Percentiles rank a stretch among this genome's conserved stretches.
phyloP scores from a whole-genome alignment of 1,139 yeast species.

The Protomyces pachydermus region DNA sequence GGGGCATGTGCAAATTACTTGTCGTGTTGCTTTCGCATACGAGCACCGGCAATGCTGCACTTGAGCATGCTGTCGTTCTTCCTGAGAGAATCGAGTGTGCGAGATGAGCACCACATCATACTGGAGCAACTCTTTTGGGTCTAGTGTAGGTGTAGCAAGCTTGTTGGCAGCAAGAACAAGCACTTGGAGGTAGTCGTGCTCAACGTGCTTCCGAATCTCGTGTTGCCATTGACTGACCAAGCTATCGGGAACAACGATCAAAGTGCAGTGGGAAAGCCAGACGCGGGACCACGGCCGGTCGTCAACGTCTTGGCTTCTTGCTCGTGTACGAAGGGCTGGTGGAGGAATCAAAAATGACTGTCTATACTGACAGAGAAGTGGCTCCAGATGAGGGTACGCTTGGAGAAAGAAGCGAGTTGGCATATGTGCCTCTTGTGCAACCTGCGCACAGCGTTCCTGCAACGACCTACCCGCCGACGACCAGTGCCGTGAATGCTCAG shows the following conservation, averaged over 20 bases:
- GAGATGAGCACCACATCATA: slow-evolving; percentile 56
- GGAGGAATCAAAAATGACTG: not conserved
- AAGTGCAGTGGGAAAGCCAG: slow-evolving; percentile 45
- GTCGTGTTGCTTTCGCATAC: slow-evolving; percentile 12
- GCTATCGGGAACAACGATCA: slow-evolving; percentile 63
- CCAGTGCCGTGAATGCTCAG: too few relatives aligned
- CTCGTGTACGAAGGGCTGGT: not conserved
- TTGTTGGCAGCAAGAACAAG: slow-evolving; percentile 35
- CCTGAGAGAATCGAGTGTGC: slow-evolving; percentile 45
- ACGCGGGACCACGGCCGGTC: slow-evolving; percentile 24
- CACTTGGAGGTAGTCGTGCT: slow-evolving; percentile 42
- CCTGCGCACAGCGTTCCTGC: not conserved
- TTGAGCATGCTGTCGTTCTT: slow-evolving; percentile 32
- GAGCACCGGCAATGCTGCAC: slow-evolving; percentile 12
- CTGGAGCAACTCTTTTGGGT: slow-evolving; percentile 21
- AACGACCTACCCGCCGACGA: not conserved
- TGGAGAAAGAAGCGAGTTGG: not conserved
- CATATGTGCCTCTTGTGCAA: not conserved
- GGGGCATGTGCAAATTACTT: slow-evolving; percentile 1
- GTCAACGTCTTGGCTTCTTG: not conserved
- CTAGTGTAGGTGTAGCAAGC: not conserved
- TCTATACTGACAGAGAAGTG: not conserved
- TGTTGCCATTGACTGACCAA: slow-evolving; percentile 60
- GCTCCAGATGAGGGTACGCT: not conserved
- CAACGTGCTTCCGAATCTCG: slow-evolving; percentile 55